Evolutionary conservation across 371 early-diverging fungal species (phyloP).

Genomic region (Furculomyces boomerangus): DNA sequence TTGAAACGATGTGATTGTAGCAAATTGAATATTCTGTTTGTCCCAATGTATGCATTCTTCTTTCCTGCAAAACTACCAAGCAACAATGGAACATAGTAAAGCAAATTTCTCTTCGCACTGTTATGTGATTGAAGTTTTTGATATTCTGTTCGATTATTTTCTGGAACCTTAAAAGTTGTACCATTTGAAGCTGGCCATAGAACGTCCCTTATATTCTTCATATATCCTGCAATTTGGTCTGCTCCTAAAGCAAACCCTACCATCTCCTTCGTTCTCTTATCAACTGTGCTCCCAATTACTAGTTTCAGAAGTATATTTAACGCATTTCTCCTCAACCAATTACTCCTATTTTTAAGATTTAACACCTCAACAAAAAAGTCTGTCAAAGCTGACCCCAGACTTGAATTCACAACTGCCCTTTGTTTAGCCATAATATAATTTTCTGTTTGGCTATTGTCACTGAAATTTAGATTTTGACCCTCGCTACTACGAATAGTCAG

Average conservation of each 20-base stretch:
- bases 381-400: conserved; percentile 31
- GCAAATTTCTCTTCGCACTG: conserved; percentile 6
- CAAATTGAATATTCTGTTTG: conserved; percentile 42
- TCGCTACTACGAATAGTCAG: neutral
- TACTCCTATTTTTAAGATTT: conserved; percentile 66
- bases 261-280: conserved; percentile 30
- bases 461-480: conserved; percentile 15
- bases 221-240: conserved; percentile 1
- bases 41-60: conserved; percentile 64
- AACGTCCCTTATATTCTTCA: conserved; percentile 3
- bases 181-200: conserved; percentile 16
- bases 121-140: neutral
- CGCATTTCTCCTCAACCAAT: conserved; percentile 74
- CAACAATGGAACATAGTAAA: conserved; percentile 29
- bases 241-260: conserved; percentile 1
- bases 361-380: conserved; percentile 75
- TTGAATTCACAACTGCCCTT: conserved; percentile 32
- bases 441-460: conserved; percentile 10
- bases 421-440: neutral
- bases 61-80: conserved; percentile 67
- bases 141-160: conserved; percentile 3
- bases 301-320: conserved; percentile 66
- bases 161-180: neutral
- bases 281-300: conserved; percentile 68
- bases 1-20: conserved; percentile 63